Conservation (phyloP, 2,329 filamentous ascomycete genomes). For the Cryphonectria parasitica region DNA sequence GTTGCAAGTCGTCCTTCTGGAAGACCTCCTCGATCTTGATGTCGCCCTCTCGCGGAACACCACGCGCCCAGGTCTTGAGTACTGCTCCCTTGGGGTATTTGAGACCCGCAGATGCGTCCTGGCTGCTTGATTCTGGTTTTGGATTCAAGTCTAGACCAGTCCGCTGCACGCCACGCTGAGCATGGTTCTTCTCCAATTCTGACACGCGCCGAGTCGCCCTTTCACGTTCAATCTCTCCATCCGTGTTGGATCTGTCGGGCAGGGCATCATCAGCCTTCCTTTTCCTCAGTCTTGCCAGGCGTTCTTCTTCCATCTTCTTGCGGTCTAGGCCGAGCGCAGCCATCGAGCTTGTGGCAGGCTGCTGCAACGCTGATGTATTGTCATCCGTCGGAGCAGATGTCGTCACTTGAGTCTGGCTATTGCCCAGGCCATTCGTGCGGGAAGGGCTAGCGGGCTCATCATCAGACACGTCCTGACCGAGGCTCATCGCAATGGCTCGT, state of each 20-base stretch:
- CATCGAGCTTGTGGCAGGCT: conserved; percentile 9
- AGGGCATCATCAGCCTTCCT: conserved; percentile 37
- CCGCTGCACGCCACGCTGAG: conserved; percentile 11
- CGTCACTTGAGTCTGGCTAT: background rate
- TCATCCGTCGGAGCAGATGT: background rate
- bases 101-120: conserved; percentile 31
- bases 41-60: conserved; percentile 66
- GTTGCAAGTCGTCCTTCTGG: conserved; percentile 70
- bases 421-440: background rate
- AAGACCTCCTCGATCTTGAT: conserved; percentile 89
- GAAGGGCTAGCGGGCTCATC: conserved; percentile 8
- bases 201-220: conserved; percentile 26
- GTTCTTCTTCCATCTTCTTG: conserved; percentile 83
- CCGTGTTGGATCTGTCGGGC: background rate
- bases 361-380: background rate
- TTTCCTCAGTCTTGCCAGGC: conserved; percentile 72
- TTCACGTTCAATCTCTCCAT: conserved; percentile 20
- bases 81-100: conserved; percentile 65
- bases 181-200: conserved; percentile 1
- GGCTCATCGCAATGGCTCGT: conserved; percentile 63
- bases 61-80: conserved; percentile 78
- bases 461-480: conserved; percentile 40
- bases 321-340: conserved; percentile 66
- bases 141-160: conserved; percentile 11
- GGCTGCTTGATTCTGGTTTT: conserved; percentile 4